Conservation (phyloP, 2,329 filamentous ascomycete species). For the Diaporthe aspalathi region DNA sequence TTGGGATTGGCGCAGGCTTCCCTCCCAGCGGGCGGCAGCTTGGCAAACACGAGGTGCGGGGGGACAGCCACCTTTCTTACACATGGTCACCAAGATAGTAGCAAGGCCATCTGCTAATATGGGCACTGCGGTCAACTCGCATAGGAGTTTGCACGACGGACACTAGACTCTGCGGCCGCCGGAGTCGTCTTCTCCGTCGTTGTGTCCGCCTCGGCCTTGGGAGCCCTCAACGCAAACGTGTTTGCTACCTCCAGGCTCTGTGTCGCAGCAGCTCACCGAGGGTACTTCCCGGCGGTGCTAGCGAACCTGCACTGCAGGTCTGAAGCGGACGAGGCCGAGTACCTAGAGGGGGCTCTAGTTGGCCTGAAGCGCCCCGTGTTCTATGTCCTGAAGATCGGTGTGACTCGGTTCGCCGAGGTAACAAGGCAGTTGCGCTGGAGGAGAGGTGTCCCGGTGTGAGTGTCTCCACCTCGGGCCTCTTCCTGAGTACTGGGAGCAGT, state of each 20-base stretch:
- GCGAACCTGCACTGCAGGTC: constrained; percentile 45
- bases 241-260: constrained; percentile 57
- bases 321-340: constrained; percentile 45
- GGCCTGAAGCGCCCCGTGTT: constrained; percentile 35
- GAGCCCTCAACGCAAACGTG: constrained; percentile 56
- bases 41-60: not conserved
- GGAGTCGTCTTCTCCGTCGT: constrained; percentile 53
- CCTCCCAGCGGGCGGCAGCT: constrained; percentile 16
- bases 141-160: constrained; percentile 46
- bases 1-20: constrained; percentile 49
- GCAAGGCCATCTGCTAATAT: constrained; percentile 17
- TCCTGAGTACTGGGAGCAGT: no score
- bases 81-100: not conserved
- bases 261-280: constrained; percentile 50
- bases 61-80: not conserved
- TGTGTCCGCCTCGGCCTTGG: constrained; percentile 54
- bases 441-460: constrained; percentile 42
- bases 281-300: constrained; percentile 45
- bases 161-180: constrained; percentile 50
- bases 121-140: constrained; percentile 42
- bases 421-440: constrained; percentile 43
- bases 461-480: constrained; percentile 1
- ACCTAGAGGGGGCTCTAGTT: constrained; percentile 41
- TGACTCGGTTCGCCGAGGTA: constrained; percentile 42
- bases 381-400: constrained; percentile 39